These are phyloP conservation scores for Talaromyces wortmannii DNA, from an alignment of 495 filamentous ascomycete genomes.

Conservation along the genomic window DNA sequence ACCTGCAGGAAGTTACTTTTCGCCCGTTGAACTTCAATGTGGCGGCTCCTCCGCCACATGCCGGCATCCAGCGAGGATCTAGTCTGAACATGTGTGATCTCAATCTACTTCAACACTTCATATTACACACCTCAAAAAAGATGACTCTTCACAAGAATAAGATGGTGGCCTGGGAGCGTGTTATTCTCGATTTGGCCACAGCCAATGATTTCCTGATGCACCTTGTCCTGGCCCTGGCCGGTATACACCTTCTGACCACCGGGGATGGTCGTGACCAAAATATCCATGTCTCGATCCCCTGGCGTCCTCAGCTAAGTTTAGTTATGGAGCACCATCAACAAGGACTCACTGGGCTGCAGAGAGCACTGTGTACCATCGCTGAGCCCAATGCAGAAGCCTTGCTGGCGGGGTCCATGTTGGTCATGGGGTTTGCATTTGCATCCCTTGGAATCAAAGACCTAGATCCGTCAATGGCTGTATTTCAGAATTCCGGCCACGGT, in stretches of 20 bases:
- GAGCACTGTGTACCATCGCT: conserved; percentile 5
- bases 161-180: conserved; percentile 12
- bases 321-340: conserved; percentile 19
- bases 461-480: neutral
- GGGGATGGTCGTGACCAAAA: neutral
- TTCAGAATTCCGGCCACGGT: neutral
- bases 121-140: conserved; percentile 14
- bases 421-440: conserved; percentile 17
- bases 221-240: conserved; percentile 17
- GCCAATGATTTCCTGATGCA: conserved; percentile 7
- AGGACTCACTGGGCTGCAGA: conserved; percentile 15
- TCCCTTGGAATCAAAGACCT: conserved; percentile 11
- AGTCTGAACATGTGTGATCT: conserved; percentile 16
- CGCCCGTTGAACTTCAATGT: neutral
- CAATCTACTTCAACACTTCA: conserved; percentile 12
- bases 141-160: conserved; percentile 10
- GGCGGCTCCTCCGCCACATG: too few species aligned
- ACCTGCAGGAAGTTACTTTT: neutral
- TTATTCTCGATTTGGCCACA: conserved; percentile 10
- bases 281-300: neutral
- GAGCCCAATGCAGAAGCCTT: conserved; percentile 8
- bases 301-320: conserved; percentile 1
- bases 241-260: conserved; percentile 8
- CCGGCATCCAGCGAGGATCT: neutral
- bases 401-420: conserved; percentile 13